These are phyloP conservation scores for Anaeramoeba flamelloides DNA, from an alignment of 78 protist genomes.

Conservation along the genomic window DNA sequence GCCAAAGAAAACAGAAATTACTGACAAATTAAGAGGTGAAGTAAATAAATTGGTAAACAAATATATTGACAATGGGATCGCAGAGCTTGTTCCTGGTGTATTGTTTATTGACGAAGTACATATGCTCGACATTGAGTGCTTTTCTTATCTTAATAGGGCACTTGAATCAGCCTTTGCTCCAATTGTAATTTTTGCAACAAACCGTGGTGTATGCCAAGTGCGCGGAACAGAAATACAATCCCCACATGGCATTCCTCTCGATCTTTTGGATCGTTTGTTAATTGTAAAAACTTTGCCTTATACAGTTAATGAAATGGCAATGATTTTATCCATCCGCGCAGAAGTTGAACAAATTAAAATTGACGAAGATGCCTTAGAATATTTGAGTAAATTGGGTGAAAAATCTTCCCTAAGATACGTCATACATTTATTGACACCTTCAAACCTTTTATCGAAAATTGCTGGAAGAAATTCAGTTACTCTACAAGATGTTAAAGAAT, in stretches of 20 bases:
- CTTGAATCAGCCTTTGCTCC: constrained; percentile 95
- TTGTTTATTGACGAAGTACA: constrained; percentile 98
- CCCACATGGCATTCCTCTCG: constrained; percentile 98
- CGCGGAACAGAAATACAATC: constrained; percentile 79
- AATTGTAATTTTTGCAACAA: constrained; percentile 98
- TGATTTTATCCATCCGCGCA: constrained; percentile 71
- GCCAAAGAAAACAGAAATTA: constrained; percentile 96
- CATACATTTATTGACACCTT: neutral
- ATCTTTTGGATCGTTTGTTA: constrained; percentile 71
- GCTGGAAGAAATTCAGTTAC: neutral
- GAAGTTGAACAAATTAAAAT: constrained; percentile 55
- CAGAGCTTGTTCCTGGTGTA: constrained; percentile 99
- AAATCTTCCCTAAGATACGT: neutral
- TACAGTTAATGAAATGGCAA: constrained; percentile 38
- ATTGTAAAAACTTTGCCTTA: constrained; percentile 90
- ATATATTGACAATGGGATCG: constrained; percentile 97
- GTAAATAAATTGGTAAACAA: constrained; percentile 94
- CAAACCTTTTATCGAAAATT: neutral
- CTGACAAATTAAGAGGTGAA: constrained; percentile 97
- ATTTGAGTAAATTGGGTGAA: neutral
- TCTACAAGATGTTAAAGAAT: neutral
- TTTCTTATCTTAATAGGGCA: constrained; percentile 93
- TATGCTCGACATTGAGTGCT: constrained; percentile 99
- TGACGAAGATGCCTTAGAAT: constrained; percentile 39
- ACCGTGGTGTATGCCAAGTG: constrained; percentile 68